Conservation (phyloP, 2,329 filamentous ascomycete species). For the Calonectria honghensis region DNA sequence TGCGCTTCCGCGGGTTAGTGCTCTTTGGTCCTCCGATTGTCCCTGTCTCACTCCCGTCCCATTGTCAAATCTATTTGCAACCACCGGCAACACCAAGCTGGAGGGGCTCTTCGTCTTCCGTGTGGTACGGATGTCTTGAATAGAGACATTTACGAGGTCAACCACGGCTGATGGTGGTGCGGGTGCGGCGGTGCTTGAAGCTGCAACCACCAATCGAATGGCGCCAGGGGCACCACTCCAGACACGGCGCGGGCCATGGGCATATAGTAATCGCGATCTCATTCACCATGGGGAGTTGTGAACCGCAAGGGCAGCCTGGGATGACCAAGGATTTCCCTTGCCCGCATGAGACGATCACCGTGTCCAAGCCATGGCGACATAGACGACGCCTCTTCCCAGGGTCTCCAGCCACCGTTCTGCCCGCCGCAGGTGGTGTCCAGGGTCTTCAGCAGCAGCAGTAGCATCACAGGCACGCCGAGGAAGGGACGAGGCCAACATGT, state of each 20-base stretch:
- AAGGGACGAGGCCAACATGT: not conserved
- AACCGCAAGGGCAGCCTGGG: slow-evolving; percentile 14
- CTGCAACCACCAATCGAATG: not conserved
- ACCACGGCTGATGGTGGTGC: slow-evolving; percentile 15
- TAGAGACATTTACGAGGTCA: slow-evolving; percentile 4
- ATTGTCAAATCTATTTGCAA: slow-evolving; percentile 27
- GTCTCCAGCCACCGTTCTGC: slow-evolving; percentile 37
- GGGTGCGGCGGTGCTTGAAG: slow-evolving; percentile 1
- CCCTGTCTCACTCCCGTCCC: slow-evolving; percentile 25
- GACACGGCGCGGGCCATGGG: slow-evolving; percentile 13
- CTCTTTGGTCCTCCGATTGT: not conserved
- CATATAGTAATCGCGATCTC: slow-evolving; percentile 10
- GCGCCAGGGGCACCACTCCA: slow-evolving; percentile 3
- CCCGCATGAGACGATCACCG: slow-evolving; percentile 31
- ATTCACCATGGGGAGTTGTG: not conserved
- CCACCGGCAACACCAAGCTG: not conserved
- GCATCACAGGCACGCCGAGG: slow-evolving; percentile 7
- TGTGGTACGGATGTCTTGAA: slow-evolving; percentile 15
- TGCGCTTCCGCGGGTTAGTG: not conserved
- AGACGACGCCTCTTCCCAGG: slow-evolving; percentile 14
- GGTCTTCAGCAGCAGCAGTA: not conserved
- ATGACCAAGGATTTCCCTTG: slow-evolving; percentile 5
- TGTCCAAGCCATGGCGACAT: slow-evolving; percentile 29
- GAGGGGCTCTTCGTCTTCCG: not conserved
- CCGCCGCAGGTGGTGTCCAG: slow-evolving; percentile 37